Conservation (phyloP, 345 rosid genomes). For the Camelina sativa region DNA sequence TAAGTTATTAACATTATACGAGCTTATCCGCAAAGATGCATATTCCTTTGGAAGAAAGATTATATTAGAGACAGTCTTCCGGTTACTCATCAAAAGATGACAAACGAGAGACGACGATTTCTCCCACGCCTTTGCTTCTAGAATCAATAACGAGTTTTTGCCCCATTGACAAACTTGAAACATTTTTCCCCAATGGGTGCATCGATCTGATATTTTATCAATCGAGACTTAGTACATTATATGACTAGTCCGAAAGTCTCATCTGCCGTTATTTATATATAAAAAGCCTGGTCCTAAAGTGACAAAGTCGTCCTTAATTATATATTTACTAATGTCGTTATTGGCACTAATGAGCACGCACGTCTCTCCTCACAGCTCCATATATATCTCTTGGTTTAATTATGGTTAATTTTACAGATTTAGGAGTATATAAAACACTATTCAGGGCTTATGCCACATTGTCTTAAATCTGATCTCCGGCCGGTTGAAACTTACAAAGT, state of each 20-base stretch:
- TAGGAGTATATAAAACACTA: too few species aligned
- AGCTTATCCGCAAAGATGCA: neutral
- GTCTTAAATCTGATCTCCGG: neutral
- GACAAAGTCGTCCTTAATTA: neutral
- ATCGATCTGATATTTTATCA: neutral
- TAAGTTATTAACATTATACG: too few species aligned
- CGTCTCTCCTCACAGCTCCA: neutral
- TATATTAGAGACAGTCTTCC: constrained; percentile 45
- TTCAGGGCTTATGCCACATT: too few species aligned
- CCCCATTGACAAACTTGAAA: neutral
- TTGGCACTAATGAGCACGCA: neutral
- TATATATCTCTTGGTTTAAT: neutral
- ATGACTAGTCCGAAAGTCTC: neutral
- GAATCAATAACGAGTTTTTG: neutral
- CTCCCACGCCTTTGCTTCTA: neutral
- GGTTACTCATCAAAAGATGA: constrained; percentile 36
- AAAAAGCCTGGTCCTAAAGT: neutral
- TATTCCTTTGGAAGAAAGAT: constrained; percentile 50
- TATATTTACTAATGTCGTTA: neutral
- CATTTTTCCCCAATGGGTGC: neutral
- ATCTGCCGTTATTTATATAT: neutral
- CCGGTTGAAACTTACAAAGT: neutral
- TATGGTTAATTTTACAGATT: too few species aligned
- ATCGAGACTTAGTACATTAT: neutral
- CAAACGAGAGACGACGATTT: neutral